These are phyloP conservation scores for Cladosporium colombiae DNA, from an alignment of 2,329 filamentous ascomycete genomes.

Conservation along the genomic window DNA sequence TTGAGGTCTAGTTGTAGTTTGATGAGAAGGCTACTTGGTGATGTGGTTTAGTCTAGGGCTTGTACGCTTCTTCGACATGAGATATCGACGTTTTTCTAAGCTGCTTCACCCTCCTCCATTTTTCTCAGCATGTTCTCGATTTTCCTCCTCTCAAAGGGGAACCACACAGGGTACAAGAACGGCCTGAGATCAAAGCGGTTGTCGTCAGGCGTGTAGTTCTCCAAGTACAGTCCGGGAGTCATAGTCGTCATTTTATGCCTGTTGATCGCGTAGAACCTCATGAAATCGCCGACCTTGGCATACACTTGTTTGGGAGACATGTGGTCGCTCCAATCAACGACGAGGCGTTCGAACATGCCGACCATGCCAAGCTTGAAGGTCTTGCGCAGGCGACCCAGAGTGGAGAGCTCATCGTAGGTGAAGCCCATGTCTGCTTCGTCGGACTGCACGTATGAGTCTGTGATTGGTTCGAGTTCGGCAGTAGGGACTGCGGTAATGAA, in stretches of 20 bases:
- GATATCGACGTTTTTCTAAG: background rate
- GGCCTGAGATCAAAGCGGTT: slow-evolving; percentile 61
- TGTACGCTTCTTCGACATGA: background rate
- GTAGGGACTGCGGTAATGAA: slow-evolving; percentile 62
- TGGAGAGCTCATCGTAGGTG: slow-evolving; percentile 56
- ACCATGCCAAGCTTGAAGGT: slow-evolving; percentile 56
- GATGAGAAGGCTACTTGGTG: background rate
- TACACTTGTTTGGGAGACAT: slow-evolving; percentile 37
- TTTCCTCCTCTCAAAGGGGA: slow-evolving; percentile 51
- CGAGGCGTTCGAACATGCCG: slow-evolving; percentile 55
- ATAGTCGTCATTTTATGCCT: slow-evolving; percentile 65
- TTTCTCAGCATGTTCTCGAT: slow-evolving; percentile 50
- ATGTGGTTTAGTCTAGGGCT: background rate
- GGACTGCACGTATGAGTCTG: slow-evolving; percentile 59
- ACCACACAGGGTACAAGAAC: slow-evolving; percentile 54
- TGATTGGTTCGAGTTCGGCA: slow-evolving; percentile 62
- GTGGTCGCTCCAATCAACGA: slow-evolving; percentile 52
- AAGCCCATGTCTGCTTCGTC: slow-evolving; percentile 59
- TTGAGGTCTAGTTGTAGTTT: background rate
- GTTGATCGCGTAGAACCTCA: slow-evolving; percentile 63
- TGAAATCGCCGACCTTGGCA: slow-evolving; percentile 47
- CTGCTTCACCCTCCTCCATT: slow-evolving; percentile 40
- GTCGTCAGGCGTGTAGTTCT: slow-evolving; percentile 50
- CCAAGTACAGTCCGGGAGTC: slow-evolving; percentile 58
- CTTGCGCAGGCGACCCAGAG: slow-evolving; percentile 58